Percentiles rank a stretch among this genome's conserved stretches.
phyloP scores from a whole-genome alignment of 1,139 yeast genomes.

The Saccharomyces hybrid region DNA sequence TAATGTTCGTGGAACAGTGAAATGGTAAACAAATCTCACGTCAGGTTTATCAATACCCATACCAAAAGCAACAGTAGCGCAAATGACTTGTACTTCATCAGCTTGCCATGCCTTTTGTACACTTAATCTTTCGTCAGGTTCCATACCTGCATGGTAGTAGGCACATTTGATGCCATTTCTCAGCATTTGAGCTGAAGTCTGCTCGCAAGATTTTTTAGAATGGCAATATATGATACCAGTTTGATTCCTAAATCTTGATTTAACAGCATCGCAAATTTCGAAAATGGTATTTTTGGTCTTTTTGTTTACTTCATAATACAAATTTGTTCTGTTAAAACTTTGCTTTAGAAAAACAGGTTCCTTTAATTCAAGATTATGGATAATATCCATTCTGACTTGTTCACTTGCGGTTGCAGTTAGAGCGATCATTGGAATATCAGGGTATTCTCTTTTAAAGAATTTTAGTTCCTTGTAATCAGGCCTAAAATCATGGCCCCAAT shows the following conservation, averaged over 20 bases:
- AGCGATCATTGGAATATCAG: constrained; percentile 87
- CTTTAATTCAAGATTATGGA: constrained; percentile 57
- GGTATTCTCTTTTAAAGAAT: constrained; percentile 63
- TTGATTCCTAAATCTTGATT: constrained; percentile 43
- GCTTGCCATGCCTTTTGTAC: constrained; percentile 81
- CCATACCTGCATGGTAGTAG: constrained; percentile 92
- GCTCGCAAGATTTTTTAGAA: constrained; percentile 83
- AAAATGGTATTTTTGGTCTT: constrained; percentile 53
- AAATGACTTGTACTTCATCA: constrained; percentile 63
- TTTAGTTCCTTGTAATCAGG: constrained; percentile 88
- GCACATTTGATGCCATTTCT: constrained; percentile 58
- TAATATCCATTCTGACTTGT: constrained; percentile 79
- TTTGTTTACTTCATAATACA: constrained; percentile 67
- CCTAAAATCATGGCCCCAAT: constrained; percentile 99
- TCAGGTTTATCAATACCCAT: constrained; percentile 98
- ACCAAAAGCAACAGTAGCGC: constrained; percentile 97
- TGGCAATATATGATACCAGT: constrained; percentile 94
- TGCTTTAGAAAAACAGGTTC: constrained; percentile 42
- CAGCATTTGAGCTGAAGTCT: constrained; percentile 55
- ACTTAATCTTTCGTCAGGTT: constrained; percentile 58
- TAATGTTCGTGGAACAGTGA: constrained; percentile 79
- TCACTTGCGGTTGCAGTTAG: constrained; percentile 96
- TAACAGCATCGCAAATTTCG: constrained; percentile 54
- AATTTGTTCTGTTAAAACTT: constrained; percentile 84
- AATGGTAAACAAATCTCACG: constrained; percentile 84